Base-by-base conservation (phyloP, 768 basidiomycete genomes). In the Suillus brevipes region DNA sequence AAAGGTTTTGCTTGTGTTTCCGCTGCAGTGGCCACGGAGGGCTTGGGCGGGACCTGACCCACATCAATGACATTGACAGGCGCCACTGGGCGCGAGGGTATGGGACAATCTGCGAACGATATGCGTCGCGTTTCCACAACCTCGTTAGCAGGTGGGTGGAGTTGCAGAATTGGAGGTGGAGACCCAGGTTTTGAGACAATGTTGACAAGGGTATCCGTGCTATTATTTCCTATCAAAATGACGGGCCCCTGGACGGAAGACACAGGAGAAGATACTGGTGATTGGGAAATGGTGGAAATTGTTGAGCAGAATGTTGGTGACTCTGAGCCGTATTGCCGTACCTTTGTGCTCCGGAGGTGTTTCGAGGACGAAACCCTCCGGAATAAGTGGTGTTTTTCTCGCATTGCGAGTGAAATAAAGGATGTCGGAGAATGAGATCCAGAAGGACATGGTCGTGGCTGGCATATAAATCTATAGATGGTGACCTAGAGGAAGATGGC, bases 291-390 rank as follows among this genome's bases (percentile, higher is more conserved):
- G 18, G 10, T 59, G 12, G 58, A 40, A 42, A 31, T 40, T 40
- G 16, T 20, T 42, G 58, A 42, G 12, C 3, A 5, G 40, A 20
- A 59, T 42, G 18, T 28, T 28, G 38, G 25, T 28, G 57, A 16
- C 38, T 40, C 57, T 28, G 12, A 40, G 12, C 18, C 13, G 40
- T 3, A 42, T 28, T 42, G 18, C 25, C 9, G 12, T 28, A 20
- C 25, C 6, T 7, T 28, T 42, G 58, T 0, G 9, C 10, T 42
- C 40, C 28, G 25, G 18, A 42, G 58, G 58, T 40, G 38, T 59
- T 42, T 59, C 58, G 10, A 42, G 38, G 18, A 59, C 58, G 18
- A 59, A 59, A 28, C 58, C 58, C 40, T 59, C 58, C 6, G 58
- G 58, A 3, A 59, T 59, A 18, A 59, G 58, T 20, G 38, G 40